Conservation (phyloP, 2,329 filamentous ascomycete species). For the Exophiala alcalophila region DNA sequence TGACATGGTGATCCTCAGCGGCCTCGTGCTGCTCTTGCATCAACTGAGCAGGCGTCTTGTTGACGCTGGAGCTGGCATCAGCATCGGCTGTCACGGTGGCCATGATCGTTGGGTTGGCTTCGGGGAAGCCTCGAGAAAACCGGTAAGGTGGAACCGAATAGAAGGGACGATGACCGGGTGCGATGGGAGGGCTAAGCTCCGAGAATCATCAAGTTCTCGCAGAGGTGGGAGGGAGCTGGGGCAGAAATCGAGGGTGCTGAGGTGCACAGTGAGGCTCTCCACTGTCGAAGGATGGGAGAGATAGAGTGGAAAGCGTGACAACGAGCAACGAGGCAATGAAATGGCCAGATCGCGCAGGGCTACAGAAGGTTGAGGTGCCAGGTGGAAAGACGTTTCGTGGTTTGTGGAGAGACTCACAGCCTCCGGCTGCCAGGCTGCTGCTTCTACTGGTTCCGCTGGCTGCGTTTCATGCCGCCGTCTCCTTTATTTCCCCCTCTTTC, state of each 20-base stretch:
- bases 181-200: slow-evolving; percentile 9
- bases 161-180: slow-evolving; percentile 23
- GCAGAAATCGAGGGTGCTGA: neutral
- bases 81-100: slow-evolving; percentile 22
- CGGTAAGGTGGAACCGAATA: slow-evolving; percentile 21
- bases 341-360: too few species aligned
- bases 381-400: too few species aligned
- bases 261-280: too few species aligned
- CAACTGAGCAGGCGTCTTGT: slow-evolving; percentile 51
- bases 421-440: too few species aligned
- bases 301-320: too few species aligned
- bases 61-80: slow-evolving; percentile 29
- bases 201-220: slow-evolving; percentile 14
- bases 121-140: slow-evolving; percentile 26
- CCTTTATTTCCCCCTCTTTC: too few species aligned
- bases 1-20: slow-evolving; percentile 58
- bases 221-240: neutral
- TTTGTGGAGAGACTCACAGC: too few species aligned
- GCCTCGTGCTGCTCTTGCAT: slow-evolving; percentile 54
- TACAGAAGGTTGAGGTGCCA: too few species aligned
- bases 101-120: slow-evolving; percentile 23
- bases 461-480: too few species aligned
- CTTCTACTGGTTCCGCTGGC: too few species aligned
- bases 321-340: too few species aligned
- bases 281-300: too few species aligned